A percentile compares a stretch with the other conserved stretches of the same genome.
Conservation (phyloP, 305 asterid genomes). For the Fraxinus floribunda region DNA sequence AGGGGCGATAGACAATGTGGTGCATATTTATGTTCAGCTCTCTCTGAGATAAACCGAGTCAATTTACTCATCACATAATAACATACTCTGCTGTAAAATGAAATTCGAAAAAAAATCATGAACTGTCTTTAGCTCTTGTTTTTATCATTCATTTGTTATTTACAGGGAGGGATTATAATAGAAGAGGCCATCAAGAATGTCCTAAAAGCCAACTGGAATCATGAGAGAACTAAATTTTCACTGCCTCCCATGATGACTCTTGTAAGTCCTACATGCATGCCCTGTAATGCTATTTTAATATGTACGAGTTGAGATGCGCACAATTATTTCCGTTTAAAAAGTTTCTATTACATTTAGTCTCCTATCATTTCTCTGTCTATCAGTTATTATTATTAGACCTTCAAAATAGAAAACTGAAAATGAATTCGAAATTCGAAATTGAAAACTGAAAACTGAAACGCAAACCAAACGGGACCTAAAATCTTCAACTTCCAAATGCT, state of each 20-base stretch:
- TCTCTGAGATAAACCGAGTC: neutral
- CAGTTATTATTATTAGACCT: neutral
- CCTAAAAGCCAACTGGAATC: slow-evolving; percentile 85
- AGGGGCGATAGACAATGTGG: neutral
- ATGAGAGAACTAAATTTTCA: slow-evolving; percentile 75
- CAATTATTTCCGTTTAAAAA: neutral
- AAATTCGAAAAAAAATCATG: neutral
- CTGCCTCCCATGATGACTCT: slow-evolving; percentile 92
- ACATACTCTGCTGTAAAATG: neutral
- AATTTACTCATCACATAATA: neutral
- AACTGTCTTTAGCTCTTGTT: neutral
- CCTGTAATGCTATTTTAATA: slow-evolving; percentile 12
- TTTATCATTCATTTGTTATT: slow-evolving; percentile 18
- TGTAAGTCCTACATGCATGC: slow-evolving; percentile 46
- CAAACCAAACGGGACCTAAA: neutral
- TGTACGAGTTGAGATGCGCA: slow-evolving; percentile 4
- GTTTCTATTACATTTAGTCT: neutral
- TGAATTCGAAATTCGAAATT: neutral
- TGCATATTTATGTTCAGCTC: neutral
- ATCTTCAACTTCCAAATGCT: neutral
- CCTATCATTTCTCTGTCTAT: neutral
- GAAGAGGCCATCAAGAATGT: slow-evolving; percentile 68
- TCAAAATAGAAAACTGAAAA: neutral
- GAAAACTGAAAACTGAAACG: too few relatives aligned
- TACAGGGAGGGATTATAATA: slow-evolving; percentile 56